Percentiles rank a stretch among this genome's conserved stretches.
Conservation (phyloP, 805 yeast genomes). For the Suhomyces tanzawaensis region DNA sequence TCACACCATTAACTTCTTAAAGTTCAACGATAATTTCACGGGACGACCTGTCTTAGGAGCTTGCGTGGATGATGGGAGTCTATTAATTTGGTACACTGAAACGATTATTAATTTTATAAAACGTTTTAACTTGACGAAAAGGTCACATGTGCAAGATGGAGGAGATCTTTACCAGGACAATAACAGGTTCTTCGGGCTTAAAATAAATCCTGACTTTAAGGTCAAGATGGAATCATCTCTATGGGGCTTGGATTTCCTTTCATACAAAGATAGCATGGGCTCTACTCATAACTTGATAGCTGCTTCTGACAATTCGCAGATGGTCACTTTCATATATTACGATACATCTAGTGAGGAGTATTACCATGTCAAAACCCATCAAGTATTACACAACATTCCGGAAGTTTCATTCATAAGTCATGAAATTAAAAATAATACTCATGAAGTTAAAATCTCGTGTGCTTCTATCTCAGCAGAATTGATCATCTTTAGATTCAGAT, state of each 20-base stretch:
- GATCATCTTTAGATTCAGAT: slow-evolving; percentile 35
- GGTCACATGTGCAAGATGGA: neutral
- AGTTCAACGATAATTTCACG: slow-evolving; percentile 29
- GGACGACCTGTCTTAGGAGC: slow-evolving; percentile 44
- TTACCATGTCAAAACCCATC: slow-evolving; percentile 36
- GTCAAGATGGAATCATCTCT: slow-evolving; percentile 45
- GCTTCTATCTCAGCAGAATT: slow-evolving; percentile 50
- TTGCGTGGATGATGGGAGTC: slow-evolving; percentile 56
- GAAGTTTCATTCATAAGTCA: slow-evolving; percentile 42
- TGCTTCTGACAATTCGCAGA: slow-evolving; percentile 54
- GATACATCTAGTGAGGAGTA: slow-evolving; percentile 23
- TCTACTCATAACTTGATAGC: slow-evolving; percentile 36
- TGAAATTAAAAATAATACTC: slow-evolving; percentile 14
- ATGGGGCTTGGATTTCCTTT: slow-evolving; percentile 59
- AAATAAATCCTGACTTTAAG: slow-evolving; percentile 23
- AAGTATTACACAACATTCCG: slow-evolving; percentile 54
- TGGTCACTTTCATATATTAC: slow-evolving; percentile 41
- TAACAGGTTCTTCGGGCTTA: slow-evolving; percentile 18
- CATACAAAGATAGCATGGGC: slow-evolving; percentile 9
- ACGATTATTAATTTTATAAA: slow-evolving; percentile 20
- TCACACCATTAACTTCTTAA: slow-evolving; percentile 54
- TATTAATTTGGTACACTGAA: slow-evolving; percentile 33
- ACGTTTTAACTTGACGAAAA: neutral
- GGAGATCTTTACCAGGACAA: slow-evolving; percentile 4
- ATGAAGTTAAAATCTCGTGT: slow-evolving; percentile 31